phyloP scores from a whole-genome alignment of 257 asterid genomes.

The Plantago ovata region DNA sequence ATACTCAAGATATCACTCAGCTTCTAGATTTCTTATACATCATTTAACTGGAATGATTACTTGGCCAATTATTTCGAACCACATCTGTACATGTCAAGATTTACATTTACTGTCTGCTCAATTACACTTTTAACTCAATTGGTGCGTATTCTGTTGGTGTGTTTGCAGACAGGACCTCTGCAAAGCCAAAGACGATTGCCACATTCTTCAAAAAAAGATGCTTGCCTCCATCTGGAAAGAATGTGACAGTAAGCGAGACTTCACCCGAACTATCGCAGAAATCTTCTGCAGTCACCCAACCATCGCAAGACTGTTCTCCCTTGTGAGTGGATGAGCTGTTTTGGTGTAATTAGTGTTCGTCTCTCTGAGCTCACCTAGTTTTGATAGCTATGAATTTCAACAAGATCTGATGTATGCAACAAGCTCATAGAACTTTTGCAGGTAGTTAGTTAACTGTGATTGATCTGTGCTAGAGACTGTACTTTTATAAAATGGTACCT shows the following conservation, averaged over 20 bases:
- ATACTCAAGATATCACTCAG: not conserved
- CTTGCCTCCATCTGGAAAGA: slow-evolving; percentile 53
- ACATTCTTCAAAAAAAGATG: slow-evolving; percentile 60
- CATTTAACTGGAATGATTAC: not conserved
- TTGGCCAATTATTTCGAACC: not conserved
- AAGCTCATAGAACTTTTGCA: too few species aligned
- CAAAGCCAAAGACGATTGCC: slow-evolving; percentile 51
- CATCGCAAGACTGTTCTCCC: slow-evolving; percentile 20
- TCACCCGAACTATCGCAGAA: slow-evolving; percentile 43
- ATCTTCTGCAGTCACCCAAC: slow-evolving; percentile 20
- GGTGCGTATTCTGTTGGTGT: not conserved
- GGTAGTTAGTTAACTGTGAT: too few species aligned
- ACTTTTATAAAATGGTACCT: too few species aligned
- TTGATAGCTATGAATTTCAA: too few species aligned
- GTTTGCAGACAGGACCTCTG: slow-evolving; percentile 33
- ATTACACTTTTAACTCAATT: not conserved
- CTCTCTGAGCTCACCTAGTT: too few species aligned
- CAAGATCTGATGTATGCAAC: too few species aligned
- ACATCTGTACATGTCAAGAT: not conserved
- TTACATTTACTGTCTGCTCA: not conserved
- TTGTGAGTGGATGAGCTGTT: not conserved
- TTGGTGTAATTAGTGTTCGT: too few species aligned
- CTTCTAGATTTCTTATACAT: not conserved
- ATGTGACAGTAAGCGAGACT: slow-evolving; percentile 27
- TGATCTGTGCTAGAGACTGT: too few species aligned